Evolutionary conservation across 768 basidiomycete species (phyloP), one percentile per base, ranked within the genome.

Genomic region (Naganishia antarctica): DNA sequence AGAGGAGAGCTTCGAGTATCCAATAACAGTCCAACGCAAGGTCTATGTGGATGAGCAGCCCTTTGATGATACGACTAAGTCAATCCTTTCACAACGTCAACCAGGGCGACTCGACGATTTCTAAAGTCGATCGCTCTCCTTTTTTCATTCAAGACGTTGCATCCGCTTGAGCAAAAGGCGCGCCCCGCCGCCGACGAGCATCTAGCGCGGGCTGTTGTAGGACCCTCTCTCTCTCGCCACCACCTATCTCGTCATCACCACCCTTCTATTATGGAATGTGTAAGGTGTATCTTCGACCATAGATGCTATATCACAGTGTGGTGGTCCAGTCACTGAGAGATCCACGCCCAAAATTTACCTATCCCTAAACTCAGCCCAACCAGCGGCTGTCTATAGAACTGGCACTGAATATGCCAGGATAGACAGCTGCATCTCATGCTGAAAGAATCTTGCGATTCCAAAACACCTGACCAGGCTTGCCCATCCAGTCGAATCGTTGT

Each of bases 401-500:
- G n/a, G n/a, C n/a, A n/a, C n/a, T n/a, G n/a, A n/a, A n/a, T n/a
- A n/a, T n/a, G n/a, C n/a, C n/a, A n/a, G n/a, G n/a, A n/a, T n/a
- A n/a, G n/a, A n/a, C n/a, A n/a, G n/a, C n/a, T 21, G 11, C 43
- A 44, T 12, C 43, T 6, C 11, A 57, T 57, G 37, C 53, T 11
- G 40, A 37, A 18, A 34, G 21, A 26, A 18, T 44, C 29, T 57
- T 63, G 29, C 49, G 26, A 37, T 63, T 48, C 68, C 69, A 76
- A 11, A 67, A 62, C 13, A 76, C 69, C 49, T 73, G 70, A 0
- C 74, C 75, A 29, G 65, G 50, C 25, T 61, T 69, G 47, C 74
- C 75, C 73, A 75, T 74, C 75, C 75, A 76, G 9, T 68, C 47
- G 62, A 71, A 76, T 43, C 66, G 65, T 41, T 67, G 70, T 0